Evolutionary conservation across 2,329 filamentous ascomycete species (phyloP), one percentile per base, ranked within the genome.

Genomic region (Botrytis squamosa): DNA sequence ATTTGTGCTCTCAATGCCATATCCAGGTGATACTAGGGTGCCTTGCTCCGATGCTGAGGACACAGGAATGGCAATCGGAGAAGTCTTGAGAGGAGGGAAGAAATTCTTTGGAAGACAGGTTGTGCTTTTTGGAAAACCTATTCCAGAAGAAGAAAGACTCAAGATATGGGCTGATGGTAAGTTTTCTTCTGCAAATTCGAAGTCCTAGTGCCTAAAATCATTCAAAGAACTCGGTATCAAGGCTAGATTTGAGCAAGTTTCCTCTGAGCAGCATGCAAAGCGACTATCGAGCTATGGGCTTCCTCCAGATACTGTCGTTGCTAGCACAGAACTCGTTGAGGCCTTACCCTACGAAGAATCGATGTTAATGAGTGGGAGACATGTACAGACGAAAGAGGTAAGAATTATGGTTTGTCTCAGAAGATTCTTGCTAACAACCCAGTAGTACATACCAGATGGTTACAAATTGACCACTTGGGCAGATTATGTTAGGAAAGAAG

Each of bases 321-420:
- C 46, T 36, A 57, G 59, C 38, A 72, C 70, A 65, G 60, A 72
- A 18, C 46, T 59, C 20, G n/a, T 66, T 22, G 38, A 66, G 49
- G 62, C 46, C 22, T 72, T 59, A 46, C 36, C 57, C 33, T 59
- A 55, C 38, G 49, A 59, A 9, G 20, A 57, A 49, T 33, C 12
- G 36, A 20, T 57, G 7, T 20, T 55, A 25, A 57, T 59, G 70
- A 67, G 40, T 20, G 36, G 38, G 36, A 66, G 57, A 18, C n/a
- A 72, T 46, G 42, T 71, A 25, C 60, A 55, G n/a, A 62, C 44
- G 33, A 22, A 40, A 52, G 46, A 71, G 25, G 44, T 55, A 44
- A 59, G 25, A 4, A 59, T 55, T 25, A 18, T 20, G 18, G 9
- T 33, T 38, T 57, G 29, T 59, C 36, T 52, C n/a, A 20, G 33